Evolutionary conservation across 2,329 filamentous ascomycete genomes (phyloP).

Genomic region (Dothistroma pini): DNA sequence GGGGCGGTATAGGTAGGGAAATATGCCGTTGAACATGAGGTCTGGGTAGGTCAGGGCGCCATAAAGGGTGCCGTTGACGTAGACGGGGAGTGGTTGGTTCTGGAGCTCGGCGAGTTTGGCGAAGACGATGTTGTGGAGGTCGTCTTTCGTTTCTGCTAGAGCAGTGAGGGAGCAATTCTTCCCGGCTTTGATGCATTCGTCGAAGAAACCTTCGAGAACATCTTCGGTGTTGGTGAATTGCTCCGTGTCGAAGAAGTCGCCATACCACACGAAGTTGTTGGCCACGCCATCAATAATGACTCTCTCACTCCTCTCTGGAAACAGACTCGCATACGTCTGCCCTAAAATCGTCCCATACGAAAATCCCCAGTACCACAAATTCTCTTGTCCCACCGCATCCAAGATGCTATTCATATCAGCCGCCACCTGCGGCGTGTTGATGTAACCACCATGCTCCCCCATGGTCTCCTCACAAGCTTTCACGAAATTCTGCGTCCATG

Average conservation of each 20-base stretch:
- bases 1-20: slow-evolving; percentile 21
- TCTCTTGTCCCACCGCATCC: slow-evolving; percentile 23
- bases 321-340: slow-evolving; percentile 45
- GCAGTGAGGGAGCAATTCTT: slow-evolving; percentile 21
- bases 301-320: slow-evolving; percentile 41
- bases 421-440: slow-evolving; percentile 25
- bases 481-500: slow-evolving; percentile 21
- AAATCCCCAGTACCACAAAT: slow-evolving; percentile 42
- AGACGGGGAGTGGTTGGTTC: slow-evolving; percentile 23
- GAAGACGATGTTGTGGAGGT: slow-evolving; percentile 19
- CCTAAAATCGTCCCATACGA: slow-evolving; percentile 46
- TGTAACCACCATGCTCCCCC: slow-evolving; percentile 21
- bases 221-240: slow-evolving; percentile 54
- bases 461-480: slow-evolving; percentile 21
- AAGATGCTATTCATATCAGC: slow-evolving; percentile 27
- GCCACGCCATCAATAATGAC: slow-evolving; percentile 45
- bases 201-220: slow-evolving; percentile 53
- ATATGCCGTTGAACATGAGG: slow-evolving; percentile 21
- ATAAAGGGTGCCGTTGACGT: slow-evolving; percentile 21
- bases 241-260: slow-evolving; percentile 47
- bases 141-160: slow-evolving; percentile 13
- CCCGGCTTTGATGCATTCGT: slow-evolving; percentile 52
- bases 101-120: slow-evolving; percentile 17
- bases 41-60: slow-evolving; percentile 15
- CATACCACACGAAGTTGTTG: slow-evolving; percentile 45